Evolutionary conservation across 192 early-diverging fungal genomes (phyloP).

Genomic region (Rhizoclosmatium globosum): DNA sequence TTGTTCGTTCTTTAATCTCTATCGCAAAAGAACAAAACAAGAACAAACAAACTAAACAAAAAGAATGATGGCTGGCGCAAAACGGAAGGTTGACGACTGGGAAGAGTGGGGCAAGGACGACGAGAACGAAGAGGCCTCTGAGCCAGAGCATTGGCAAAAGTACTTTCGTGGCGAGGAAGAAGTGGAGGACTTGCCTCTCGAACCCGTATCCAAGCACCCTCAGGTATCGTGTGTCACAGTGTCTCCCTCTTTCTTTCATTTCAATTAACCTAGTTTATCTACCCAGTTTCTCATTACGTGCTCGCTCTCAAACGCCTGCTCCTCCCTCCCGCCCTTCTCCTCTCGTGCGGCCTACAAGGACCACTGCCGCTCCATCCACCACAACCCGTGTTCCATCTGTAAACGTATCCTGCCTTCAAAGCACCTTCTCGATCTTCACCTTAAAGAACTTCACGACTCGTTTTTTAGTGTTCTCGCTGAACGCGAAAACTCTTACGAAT

Average conservation of each 20-base stretch:
- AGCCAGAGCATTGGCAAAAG: neutral
- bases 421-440: constrained; percentile 21
- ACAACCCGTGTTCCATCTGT: constrained; percentile 16
- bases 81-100: constrained; percentile 21
- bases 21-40: too few relatives aligned
- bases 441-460: constrained; percentile 35
- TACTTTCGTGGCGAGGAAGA: neutral
- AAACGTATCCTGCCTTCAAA: constrained; percentile 22
- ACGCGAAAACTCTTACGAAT: constrained; percentile 31
- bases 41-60: neutral
- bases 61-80: neutral
- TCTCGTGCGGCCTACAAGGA: constrained; percentile 19
- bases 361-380: constrained; percentile 19
- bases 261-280: neutral
- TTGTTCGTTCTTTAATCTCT: neutral
- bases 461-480: constrained; percentile 24
- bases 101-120: constrained; percentile 12
- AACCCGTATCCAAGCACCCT: neutral
- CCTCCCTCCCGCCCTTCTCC: neutral
- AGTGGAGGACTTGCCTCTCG: neutral
- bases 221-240: neutral
- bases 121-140: constrained; percentile 10
- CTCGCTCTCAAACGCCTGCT: neutral
- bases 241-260: neutral
- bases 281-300: neutral